Evolutionary conservation across 495 filamentous ascomycete species (phyloP), one percentile per base, ranked within the genome.

Genomic region (Letharia columbiana): DNA sequence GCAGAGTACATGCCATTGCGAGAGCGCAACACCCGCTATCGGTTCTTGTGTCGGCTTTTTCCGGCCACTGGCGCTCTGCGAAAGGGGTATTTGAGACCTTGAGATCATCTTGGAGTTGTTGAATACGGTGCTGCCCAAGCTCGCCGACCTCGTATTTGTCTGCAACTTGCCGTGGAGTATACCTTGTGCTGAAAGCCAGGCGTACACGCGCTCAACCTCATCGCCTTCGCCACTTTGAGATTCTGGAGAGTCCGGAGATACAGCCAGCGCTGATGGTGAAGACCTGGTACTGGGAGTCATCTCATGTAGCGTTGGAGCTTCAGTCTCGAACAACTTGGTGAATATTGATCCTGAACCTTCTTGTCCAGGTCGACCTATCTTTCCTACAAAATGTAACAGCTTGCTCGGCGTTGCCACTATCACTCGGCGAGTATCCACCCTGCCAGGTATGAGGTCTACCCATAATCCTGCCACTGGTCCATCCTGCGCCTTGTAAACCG

Each of bases 1-100:
- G 67, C 86, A 83, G n/a, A 98, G 76, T 59, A 96, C 83, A 74
- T 98, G 94, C 88, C 92, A 96, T 71, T 95, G 91, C 4, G 91
- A 93, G 39, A 98, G 78, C 5, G 89, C 86, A 74, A 95, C 87
- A n/a, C 89, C 88, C 40, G 86, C 83, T 45, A 96, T 84, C 0
- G 83, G 82, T 40, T 93, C 89, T 66, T 86, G 82, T 7, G 84
- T 81, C 17, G 87, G 73, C 66, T 84, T 85, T 66, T 78, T 83
- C 31, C 89, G 84, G 62, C 88, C 86, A 37, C 82, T 79, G 4
- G 83, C 71, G n/a, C 81, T 82, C 70, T 90, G 87, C 6, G 83
- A 79, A 20, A 83, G 81, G 5, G 89, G 86, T 58, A 97, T 80
- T 57, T 88, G 83, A 0, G 88, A 81, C 67, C 85, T 86, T 50